These are phyloP conservation scores for Ogataea paradorogensis DNA, from an alignment of 805 yeast genomes.

Conservation along the genomic window DNA sequence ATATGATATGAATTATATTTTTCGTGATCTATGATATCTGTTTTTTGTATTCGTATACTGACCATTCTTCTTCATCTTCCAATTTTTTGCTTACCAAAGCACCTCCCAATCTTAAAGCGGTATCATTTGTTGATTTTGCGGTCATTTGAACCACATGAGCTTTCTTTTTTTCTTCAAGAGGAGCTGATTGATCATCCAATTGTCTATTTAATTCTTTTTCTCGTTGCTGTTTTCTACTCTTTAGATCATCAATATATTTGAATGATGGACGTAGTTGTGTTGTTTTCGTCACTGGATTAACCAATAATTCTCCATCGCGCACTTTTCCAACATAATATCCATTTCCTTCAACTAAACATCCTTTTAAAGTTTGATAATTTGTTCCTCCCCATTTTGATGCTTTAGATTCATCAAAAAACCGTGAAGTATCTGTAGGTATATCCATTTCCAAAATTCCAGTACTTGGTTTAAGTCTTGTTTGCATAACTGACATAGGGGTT, in stretches of 20 bases:
- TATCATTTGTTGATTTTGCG: conserved; percentile 59
- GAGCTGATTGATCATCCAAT: conserved; percentile 36
- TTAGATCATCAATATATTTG: conserved; percentile 63
- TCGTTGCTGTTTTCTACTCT: conserved; percentile 37
- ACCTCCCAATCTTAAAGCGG: conserved; percentile 62
- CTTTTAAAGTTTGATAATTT: conserved; percentile 60
- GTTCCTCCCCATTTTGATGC: conserved; percentile 64
- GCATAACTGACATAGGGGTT: conserved; percentile 35
- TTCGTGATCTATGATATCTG: conserved; percentile 26
- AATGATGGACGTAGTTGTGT: conserved; percentile 82
- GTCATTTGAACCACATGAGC: conserved; percentile 74
- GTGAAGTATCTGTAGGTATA: conserved; percentile 65
- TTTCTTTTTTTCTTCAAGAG: conserved; percentile 31
- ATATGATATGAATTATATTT: conserved; percentile 7
- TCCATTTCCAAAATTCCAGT: conserved; percentile 71
- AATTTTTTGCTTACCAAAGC: conserved; percentile 62
- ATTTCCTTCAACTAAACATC: conserved; percentile 57
- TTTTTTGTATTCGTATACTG: conserved; percentile 42
- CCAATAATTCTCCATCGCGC: conserved; percentile 49
- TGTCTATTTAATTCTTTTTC: conserved; percentile 42
- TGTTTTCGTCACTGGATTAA: conserved; percentile 63
- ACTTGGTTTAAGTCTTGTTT: conserved; percentile 51
- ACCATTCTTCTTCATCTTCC: conserved; percentile 58
- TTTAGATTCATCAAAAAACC: conserved; percentile 64
- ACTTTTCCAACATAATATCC: conserved; percentile 48